phyloP scores from a whole-genome alignment of 148 eudicot genomes.

The Mesembryanthemum crystallinum region DNA sequence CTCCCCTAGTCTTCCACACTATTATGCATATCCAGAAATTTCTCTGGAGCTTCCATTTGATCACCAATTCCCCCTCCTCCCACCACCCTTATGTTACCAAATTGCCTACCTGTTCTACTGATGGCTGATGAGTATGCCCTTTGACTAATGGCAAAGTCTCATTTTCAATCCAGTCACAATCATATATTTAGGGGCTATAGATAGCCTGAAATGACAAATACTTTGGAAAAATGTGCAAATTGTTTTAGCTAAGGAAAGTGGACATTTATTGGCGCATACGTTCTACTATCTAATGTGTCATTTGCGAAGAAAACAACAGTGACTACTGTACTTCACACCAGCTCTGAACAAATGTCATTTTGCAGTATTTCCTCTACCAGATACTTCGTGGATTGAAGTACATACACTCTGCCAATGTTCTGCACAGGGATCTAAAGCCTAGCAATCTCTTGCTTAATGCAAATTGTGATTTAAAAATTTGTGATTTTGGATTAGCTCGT shows the following conservation, averaged over 20 bases:
- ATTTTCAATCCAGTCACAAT: background rate
- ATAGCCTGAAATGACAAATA: background rate
- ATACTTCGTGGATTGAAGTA: constrained; percentile 95
- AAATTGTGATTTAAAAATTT: constrained; percentile 92
- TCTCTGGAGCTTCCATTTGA: background rate
- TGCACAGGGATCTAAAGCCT: constrained; percentile 95
- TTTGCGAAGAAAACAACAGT: background rate
- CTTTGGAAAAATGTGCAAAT: background rate
- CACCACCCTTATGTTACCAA: background rate
- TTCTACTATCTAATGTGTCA: background rate
- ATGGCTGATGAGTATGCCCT: background rate
- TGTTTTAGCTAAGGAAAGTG: background rate
- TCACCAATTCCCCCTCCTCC: background rate
- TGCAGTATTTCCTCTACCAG: constrained; percentile 98
- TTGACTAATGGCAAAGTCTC: background rate
- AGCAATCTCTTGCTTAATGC: constrained; percentile 96
- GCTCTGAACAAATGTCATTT: constrained; percentile 11
- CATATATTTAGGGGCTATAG: background rate
- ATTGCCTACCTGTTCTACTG: background rate
- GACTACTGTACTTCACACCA: constrained; percentile 3
- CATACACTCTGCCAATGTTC: constrained; percentile 95
- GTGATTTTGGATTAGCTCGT: constrained; percentile 97
- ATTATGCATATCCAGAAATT: background rate
- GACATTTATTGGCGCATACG: background rate
- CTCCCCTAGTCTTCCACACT: background rate